phyloP scores from a whole-genome alignment of 225 moss, liverwort and hornwort genomes.

The Polytrichum commune region DNA sequence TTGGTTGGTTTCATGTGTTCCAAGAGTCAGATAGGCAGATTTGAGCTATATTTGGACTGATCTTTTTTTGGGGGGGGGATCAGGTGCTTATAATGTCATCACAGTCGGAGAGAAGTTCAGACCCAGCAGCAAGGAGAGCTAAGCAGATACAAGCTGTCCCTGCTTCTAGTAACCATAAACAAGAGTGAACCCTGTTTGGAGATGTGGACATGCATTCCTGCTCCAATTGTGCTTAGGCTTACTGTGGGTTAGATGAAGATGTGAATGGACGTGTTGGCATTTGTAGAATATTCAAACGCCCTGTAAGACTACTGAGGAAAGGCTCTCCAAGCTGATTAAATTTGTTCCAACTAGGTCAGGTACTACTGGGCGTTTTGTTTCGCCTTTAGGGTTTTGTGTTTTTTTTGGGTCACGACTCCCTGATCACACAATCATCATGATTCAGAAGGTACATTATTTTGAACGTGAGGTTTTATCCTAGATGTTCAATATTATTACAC shows the following conservation, averaged over 20 bases:
- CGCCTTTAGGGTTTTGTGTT: background rate
- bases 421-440: background rate
- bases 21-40: too few species aligned
- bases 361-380: conserved; percentile 17
- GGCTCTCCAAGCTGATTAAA: conserved; percentile 28
- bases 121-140: conserved; percentile 33
- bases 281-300: conserved; percentile 24
- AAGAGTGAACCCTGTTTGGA: conserved; percentile 24
- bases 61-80: conserved; percentile 1
- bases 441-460: conserved; percentile 22
- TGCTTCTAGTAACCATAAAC: conserved; percentile 18
- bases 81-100: conserved; percentile 59
- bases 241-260: background rate
- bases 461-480: conserved; percentile 5
- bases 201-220: background rate
- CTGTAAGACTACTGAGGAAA: conserved; percentile 28
- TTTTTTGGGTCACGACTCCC: conserved; percentile 3
- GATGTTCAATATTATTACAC: conserved; percentile 11
- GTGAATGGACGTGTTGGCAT: conserved; percentile 7
- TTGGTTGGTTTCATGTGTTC: too few species aligned
- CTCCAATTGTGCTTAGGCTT: too few species aligned
- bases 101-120: conserved; percentile 51
- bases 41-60: too few species aligned
- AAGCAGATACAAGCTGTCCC: conserved; percentile 24
- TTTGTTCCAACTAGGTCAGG: conserved; percentile 26